A percentile compares a stretch with the other conserved stretches of the same genome.
These are phyloP conservation scores for Tritrichomonas foetus DNA, from an alignment of 208 protist species.

Conservation along the genomic window DNA sequence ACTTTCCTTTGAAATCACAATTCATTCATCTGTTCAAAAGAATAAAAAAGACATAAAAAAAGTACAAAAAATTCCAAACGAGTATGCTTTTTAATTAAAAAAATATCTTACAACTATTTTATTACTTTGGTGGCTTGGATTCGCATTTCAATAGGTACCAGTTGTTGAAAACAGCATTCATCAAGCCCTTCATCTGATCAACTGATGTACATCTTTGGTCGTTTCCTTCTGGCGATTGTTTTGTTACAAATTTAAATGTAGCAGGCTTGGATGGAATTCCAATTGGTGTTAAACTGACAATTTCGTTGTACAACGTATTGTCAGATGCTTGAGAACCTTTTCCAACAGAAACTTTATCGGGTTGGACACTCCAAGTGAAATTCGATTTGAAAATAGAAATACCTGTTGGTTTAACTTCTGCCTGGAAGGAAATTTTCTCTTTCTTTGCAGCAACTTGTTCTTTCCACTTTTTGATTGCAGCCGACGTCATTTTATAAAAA, in stretches of 20 bases:
- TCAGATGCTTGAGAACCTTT: background rate
- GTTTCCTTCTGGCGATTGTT: background rate
- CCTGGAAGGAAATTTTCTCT: background rate
- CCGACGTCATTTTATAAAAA: background rate
- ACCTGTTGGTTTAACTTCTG: constrained; percentile 6
- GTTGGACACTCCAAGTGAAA: background rate
- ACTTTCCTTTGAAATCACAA: too few relatives aligned
- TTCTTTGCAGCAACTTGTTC: background rate
- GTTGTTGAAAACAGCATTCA: background rate
- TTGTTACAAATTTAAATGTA: background rate
- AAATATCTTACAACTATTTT: too few relatives aligned
- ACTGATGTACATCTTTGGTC: background rate
- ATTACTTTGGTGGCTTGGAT: too few relatives aligned
- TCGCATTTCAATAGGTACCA: too few relatives aligned
- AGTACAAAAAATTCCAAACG: too few relatives aligned
- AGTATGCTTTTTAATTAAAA: too few relatives aligned
- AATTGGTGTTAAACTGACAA: background rate
- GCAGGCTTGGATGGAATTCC: background rate
- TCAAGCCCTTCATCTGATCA: background rate
- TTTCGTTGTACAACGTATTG: background rate
- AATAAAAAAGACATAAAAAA: too few relatives aligned
- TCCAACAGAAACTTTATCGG: background rate
- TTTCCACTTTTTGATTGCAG: background rate
- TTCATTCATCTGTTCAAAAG: too few relatives aligned
- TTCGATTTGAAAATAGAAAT: constrained; percentile 13